Conservation (phyloP, 768 basidiomycete species). For the Chlorophyllum brunneum region DNA sequence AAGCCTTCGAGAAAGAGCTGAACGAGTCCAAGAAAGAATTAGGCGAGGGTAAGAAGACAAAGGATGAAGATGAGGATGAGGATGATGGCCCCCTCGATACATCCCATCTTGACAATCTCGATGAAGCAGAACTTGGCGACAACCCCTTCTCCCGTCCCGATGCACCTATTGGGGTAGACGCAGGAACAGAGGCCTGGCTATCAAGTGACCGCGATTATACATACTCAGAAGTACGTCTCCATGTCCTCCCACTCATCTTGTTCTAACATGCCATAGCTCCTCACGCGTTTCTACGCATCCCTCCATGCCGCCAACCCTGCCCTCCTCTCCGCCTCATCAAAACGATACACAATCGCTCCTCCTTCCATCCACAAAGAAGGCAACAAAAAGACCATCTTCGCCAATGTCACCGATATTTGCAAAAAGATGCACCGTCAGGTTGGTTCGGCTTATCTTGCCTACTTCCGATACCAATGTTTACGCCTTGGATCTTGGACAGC, state of each 20-base stretch:
- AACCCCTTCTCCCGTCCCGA: conserved; percentile 73
- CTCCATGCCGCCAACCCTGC: conserved; percentile 94
- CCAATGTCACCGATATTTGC: conserved; percentile 96
- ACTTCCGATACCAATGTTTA: not conserved
- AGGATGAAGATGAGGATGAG: conserved; percentile 53
- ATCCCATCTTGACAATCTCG: conserved; percentile 62
- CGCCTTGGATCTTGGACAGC: conserved; percentile 35
- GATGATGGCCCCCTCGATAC: conserved; percentile 58
- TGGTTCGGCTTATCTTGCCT: conserved; percentile 9
- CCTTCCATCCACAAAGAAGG: conserved; percentile 93
- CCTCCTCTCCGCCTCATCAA: conserved; percentile 74
- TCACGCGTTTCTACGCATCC: conserved; percentile 87
- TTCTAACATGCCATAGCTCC: conserved; percentile 49
- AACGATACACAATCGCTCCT: conserved; percentile 96
- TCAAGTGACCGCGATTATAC: conserved; percentile 92
- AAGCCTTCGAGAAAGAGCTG: conserved; percentile 93
- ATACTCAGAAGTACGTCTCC: conserved; percentile 78
- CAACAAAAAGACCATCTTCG: conserved; percentile 96
- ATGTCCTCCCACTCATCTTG: not conserved
- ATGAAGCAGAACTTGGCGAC: conserved; percentile 85
- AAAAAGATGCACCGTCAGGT: conserved; percentile 92
- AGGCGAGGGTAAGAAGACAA: conserved; percentile 29
- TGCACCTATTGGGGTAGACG: conserved; percentile 58
- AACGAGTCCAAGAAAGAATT: conserved; percentile 66
- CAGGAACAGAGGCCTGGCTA: conserved; percentile 86